phyloP scores from a whole-genome alignment of 1,284 basidiomycete genomes.

The Apiotrichum veenhuisii region DNA sequence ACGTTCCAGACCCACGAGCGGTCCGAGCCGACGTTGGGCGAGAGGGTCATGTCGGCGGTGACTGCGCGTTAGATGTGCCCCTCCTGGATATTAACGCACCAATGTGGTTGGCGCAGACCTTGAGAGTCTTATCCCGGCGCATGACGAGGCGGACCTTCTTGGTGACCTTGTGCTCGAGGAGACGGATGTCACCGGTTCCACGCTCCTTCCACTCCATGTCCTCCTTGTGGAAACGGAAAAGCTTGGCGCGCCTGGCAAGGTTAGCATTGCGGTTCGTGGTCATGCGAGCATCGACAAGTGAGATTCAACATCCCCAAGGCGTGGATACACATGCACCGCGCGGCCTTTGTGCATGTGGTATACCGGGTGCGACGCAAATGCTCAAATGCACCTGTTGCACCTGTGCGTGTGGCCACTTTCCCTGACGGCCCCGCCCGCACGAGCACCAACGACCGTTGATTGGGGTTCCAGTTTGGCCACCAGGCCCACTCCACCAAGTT shows the following conservation, averaged over 20 bases:
- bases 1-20: constrained; percentile 99
- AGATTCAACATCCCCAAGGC: too few relatives aligned
- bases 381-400: too few relatives aligned
- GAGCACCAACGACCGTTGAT: not conserved
- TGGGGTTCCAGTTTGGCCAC: not conserved
- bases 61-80: constrained; percentile 55
- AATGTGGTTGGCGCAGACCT: constrained; percentile 98
- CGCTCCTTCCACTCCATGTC: constrained; percentile 91
- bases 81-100: constrained; percentile 60
- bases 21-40: constrained; percentile 98
- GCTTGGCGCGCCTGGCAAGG: constrained; percentile 80
- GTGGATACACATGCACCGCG: too few relatives aligned
- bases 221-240: constrained; percentile 87
- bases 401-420: too few relatives aligned
- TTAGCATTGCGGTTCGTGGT: too few relatives aligned
- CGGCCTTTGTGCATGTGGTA: too few relatives aligned
- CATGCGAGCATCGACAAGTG: too few relatives aligned
- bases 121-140: constrained; percentile 99
- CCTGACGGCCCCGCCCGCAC: not conserved
- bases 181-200: constrained; percentile 76
- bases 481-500: not conserved
- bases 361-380: too few relatives aligned
- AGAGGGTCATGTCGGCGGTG: constrained; percentile 83
- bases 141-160: constrained; percentile 95
- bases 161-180: constrained; percentile 79